Evolutionary conservation across 148 eudicot genomes (phyloP), one percentile per base, ranked within the genome.

Genomic region (Fagopyrum esculentum): DNA sequence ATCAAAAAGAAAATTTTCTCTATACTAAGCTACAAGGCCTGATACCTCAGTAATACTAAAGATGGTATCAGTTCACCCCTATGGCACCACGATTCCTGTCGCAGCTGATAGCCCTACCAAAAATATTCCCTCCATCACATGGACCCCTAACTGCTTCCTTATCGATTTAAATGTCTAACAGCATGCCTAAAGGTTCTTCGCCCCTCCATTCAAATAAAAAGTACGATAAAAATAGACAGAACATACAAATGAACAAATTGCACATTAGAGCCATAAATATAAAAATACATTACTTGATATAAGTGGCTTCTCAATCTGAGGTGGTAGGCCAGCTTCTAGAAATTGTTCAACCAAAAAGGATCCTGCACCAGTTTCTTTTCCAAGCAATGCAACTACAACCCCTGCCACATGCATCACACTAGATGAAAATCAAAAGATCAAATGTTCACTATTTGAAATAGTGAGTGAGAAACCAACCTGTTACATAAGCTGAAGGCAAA

Each of bases 301-400:
- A 74, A 85, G 74, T 49, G 97, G 96, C 75, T 74, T 81, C 84
- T 84, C 90, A 66, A 86, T 83, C 79, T 92, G 96, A 35, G 90
- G 89, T 51, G 97, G 96, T 74, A 95, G 82, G 78, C 93, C 98
- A 83, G 98, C 96, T 77, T 95, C 98, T 52, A 92, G 81, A 73
- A 90, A 45, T 45, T 89, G 96, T 76, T 92, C 90, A 77, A 92
- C 97, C 76, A 86, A 75, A 84, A 92, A 95, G 63, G 91, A 86
- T 40, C 98, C 97, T 26, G 89, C 84, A 77, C 79, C 84, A 72
- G 88, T 89, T 86, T 87, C 98, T 72, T 85, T 92, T 72, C 98
- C 97, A 66, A 83, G 97, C 73, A 95, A 73, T 43, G 97, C 98
- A 77, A 83, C 89, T 75, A 95, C 96, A 64, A 87, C 80, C 17